Percentiles rank a stretch among this genome's conserved stretches.
These are phyloP conservation scores for Rhynchosporium agropyri DNA, from an alignment of 2,329 filamentous ascomycete genomes.

Conservation along the genomic window DNA sequence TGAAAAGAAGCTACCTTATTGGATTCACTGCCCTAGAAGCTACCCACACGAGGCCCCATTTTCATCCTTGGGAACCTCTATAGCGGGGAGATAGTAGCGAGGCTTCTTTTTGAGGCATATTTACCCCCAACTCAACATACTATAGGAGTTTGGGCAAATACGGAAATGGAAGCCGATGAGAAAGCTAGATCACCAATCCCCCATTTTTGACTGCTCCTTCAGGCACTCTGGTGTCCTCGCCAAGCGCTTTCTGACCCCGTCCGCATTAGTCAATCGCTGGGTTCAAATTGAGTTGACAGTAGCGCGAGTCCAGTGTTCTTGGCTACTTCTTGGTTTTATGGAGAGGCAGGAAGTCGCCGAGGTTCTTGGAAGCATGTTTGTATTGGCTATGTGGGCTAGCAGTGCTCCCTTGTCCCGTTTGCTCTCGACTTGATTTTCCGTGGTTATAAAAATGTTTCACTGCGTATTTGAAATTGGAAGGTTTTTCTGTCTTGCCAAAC, in stretches of 20 bases:
- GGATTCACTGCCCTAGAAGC: too few species aligned
- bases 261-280: conserved; percentile 9
- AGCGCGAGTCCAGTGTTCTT: background rate
- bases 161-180: background rate
- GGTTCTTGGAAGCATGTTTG: conserved; percentile 2
- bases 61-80: too few species aligned
- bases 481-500: background rate
- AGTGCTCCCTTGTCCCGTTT: too few species aligned
- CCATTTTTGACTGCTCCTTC: conserved; percentile 4
- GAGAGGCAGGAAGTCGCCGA: background rate
- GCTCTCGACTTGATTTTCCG: too few species aligned
- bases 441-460: too few species aligned
- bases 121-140: too few species aligned
- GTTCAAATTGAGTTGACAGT: conserved; percentile 11
- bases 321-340: background rate
- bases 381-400: background rate
- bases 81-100: too few species aligned
- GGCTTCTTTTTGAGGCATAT: too few species aligned
- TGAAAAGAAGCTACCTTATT: too few species aligned
- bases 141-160: background rate
- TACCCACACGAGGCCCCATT: too few species aligned
- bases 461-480: background rate
- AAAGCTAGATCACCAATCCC: background rate
- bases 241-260: background rate
- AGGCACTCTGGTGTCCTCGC: background rate